Conservation (phyloP, 768 basidiomycete genomes). For the Gelatoporia subvermispora region DNA sequence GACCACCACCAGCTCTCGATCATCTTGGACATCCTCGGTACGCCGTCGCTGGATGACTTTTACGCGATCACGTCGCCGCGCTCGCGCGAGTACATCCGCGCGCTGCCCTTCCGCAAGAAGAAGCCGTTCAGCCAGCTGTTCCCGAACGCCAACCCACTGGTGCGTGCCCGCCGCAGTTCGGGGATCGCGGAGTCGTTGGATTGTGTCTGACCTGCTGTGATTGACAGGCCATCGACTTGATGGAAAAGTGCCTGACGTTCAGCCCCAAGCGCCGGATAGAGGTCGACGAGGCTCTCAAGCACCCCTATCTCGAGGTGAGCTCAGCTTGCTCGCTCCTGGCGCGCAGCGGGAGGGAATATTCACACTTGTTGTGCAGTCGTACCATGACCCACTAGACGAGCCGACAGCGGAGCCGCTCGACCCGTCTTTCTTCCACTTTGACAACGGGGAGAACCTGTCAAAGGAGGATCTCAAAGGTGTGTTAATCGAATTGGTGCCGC, state of each 20-base stretch:
- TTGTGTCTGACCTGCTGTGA: background rate
- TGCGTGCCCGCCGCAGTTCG: background rate
- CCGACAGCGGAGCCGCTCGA: constrained; percentile 74
- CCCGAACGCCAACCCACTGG: constrained; percentile 81
- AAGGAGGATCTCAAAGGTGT: constrained; percentile 70
- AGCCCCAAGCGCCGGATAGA: constrained; percentile 85
- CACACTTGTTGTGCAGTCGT: constrained; percentile 46
- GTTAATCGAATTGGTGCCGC: too few relatives aligned
- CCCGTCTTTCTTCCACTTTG: constrained; percentile 81
- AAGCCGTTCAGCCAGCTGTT: constrained; percentile 80
- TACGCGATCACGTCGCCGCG: constrained; percentile 91
- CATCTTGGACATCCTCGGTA: constrained; percentile 95
- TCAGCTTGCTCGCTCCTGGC: background rate
- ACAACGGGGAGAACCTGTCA: constrained; percentile 57
- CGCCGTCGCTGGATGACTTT: constrained; percentile 95
- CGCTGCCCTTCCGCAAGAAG: constrained; percentile 88
- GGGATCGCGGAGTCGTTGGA: too few relatives aligned
- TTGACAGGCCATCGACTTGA: constrained; percentile 65
- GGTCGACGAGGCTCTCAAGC: constrained; percentile 80
- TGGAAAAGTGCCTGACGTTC: constrained; percentile 80
- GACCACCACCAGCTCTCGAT: constrained; percentile 92
- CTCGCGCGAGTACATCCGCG: constrained; percentile 92
- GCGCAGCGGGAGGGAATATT: background rate
- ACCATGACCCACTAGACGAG: constrained; percentile 88
- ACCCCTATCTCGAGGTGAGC: constrained; percentile 81